A percentile compares a stretch with the other conserved stretches of the same genome.
These are phyloP conservation scores for Fusarium fujikuroi DNA, from an alignment of 2,329 filamentous ascomycete genomes.

Conservation along the genomic window DNA sequence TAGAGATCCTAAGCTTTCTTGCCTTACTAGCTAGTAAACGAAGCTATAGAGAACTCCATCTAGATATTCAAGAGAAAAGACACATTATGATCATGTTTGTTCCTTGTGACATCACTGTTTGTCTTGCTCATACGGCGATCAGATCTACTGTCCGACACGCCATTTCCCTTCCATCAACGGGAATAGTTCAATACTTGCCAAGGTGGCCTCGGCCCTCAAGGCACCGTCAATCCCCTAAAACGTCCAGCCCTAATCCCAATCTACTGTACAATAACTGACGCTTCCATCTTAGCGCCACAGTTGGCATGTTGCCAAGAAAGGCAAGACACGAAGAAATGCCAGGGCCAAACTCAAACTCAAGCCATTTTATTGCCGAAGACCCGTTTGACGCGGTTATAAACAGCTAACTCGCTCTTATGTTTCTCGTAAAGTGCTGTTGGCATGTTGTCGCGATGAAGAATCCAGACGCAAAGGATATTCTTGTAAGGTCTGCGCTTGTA, in stretches of 20 bases:
- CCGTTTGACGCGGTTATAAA: not conserved
- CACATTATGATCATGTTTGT: rapidly evolving
- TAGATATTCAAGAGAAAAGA: too few relatives aligned
- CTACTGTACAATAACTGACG: not conserved
- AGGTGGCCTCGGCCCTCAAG: not conserved
- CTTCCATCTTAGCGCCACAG: constrained; percentile 2
- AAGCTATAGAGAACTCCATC: too few relatives aligned
- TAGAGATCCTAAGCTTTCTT: rapidly evolving
- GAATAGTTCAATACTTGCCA: not conserved
- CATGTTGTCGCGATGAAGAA: not conserved
- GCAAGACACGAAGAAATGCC: not conserved
- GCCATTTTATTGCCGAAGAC: not conserved
- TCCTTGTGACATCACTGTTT: not conserved
- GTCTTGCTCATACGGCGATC: too few relatives aligned
- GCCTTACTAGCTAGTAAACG: rapidly evolving
- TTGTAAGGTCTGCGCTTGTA: not conserved
- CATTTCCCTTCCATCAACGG: not conserved
- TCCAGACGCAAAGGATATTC: not conserved
- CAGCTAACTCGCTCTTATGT: rapidly evolving
- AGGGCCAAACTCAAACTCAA: not conserved
- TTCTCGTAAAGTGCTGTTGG: not conserved
- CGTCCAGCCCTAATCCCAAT: not conserved
- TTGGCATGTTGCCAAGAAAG: constrained; percentile 13
- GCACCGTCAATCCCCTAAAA: not conserved
- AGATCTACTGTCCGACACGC: too few relatives aligned